A percentile compares a stretch with the other conserved stretches of the same genome.
These are phyloP conservation scores for Cercospora berteroae DNA, from an alignment of 2,329 filamentous ascomycete species.

Conservation along the genomic window DNA sequence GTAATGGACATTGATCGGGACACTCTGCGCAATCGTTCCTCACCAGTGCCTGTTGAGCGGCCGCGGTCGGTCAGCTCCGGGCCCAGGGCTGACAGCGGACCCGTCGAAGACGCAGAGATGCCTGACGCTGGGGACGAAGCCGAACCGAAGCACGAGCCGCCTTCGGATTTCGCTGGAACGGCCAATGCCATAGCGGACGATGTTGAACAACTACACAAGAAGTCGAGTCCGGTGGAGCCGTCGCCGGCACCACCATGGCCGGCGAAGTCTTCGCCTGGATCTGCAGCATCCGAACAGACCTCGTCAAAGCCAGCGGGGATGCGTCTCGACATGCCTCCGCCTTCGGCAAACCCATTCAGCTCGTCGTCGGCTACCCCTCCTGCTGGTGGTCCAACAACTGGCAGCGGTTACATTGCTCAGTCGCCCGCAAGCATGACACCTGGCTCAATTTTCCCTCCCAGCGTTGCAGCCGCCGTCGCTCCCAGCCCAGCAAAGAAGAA, in stretches of 20 bases:
- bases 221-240: slow-evolving; percentile 5
- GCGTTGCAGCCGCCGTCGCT: slow-evolving; percentile 43
- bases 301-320: slow-evolving; percentile 28
- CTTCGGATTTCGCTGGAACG: background rate
- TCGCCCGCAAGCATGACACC: slow-evolving; percentile 30
- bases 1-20: slow-evolving; percentile 26
- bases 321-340: slow-evolving; percentile 38
- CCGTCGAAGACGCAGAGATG: slow-evolving; percentile 24
- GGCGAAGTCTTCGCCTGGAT: slow-evolving; percentile 11
- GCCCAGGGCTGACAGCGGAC: background rate
- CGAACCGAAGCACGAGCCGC: background rate
- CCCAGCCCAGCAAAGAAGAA: slow-evolving; percentile 49
- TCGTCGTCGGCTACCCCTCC: background rate
- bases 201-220: background rate
- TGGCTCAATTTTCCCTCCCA: slow-evolving; percentile 35
- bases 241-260: slow-evolving; percentile 17
- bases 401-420: slow-evolving; percentile 24
- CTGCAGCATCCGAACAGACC: slow-evolving; percentile 5
- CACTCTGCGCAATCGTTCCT: background rate
- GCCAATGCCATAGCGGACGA: background rate
- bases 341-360: slow-evolving; percentile 26
- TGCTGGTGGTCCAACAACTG: slow-evolving; percentile 19
- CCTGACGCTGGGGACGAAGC: slow-evolving; percentile 18
- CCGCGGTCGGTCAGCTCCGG: background rate
- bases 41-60: slow-evolving; percentile 4